These are phyloP conservation scores for Alternaria gansuensis DNA, from an alignment of 2,329 filamentous ascomycete species.

Conservation along the genomic window DNA sequence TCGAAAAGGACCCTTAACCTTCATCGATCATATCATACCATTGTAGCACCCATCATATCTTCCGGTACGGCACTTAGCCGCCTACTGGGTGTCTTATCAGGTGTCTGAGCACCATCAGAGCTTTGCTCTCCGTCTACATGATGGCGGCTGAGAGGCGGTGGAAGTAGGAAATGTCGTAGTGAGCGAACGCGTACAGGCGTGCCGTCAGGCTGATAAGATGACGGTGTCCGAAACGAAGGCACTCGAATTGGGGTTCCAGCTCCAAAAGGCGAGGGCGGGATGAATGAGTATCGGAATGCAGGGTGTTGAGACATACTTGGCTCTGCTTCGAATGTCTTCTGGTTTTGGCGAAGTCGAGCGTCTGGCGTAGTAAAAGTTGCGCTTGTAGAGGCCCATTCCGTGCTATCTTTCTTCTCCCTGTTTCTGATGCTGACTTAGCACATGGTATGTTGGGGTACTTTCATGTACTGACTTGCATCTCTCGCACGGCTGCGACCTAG, in stretches of 20 bases:
- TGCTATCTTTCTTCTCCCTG: background rate
- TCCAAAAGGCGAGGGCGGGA: slow-evolving; percentile 4
- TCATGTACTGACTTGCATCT: background rate
- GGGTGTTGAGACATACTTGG: background rate
- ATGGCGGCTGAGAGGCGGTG: slow-evolving; percentile 1
- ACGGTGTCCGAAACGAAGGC: background rate
- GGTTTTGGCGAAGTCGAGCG: background rate
- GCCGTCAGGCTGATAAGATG: background rate
- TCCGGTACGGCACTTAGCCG: slow-evolving; percentile 1
- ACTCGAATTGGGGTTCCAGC: slow-evolving; percentile 2
- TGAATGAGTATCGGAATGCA: slow-evolving; percentile 5
- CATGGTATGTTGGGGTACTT: fast-evolving
- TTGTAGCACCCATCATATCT: background rate
- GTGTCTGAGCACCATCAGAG: background rate
- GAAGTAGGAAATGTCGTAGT: background rate
- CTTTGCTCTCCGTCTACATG: background rate
- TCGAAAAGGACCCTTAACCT: background rate
- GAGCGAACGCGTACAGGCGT: background rate
- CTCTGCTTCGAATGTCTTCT: background rate
- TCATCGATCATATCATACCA: background rate
- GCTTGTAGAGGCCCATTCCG: background rate
- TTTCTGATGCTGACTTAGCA: background rate
- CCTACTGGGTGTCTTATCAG: slow-evolving; percentile 1
- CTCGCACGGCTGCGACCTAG: background rate
- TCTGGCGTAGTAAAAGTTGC: background rate